Base-by-base conservation (phyloP, 371 early-diverging fungal genomes). In the Cokeromyces recurvatus region DNA sequence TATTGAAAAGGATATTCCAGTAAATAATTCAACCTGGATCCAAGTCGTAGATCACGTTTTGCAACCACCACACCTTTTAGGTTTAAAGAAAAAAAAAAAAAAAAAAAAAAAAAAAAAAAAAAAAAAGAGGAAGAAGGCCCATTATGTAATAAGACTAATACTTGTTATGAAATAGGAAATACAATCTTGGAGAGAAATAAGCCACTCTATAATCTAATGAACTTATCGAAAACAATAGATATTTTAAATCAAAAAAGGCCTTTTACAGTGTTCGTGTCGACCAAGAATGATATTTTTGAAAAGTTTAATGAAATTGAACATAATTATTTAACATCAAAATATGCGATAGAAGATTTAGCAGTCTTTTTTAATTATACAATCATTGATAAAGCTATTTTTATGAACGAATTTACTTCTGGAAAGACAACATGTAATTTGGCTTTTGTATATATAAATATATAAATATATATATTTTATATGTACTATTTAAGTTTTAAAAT, bases 211-310 rank as follows among this genome's bases (percentile, higher is more conserved):
- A 34, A 43, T 1, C 41, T 55, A 19, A 48, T 59, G 52, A 41
- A 48, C 32, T 41, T 32, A 4, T 37, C 51, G 7, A 51, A 46
- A 2, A 38, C 57, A 1, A 25, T 35, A 17, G 3, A 50, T 16
- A 12, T 68, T 7, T 43, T 70, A 29, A 42, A 48, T 12, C 21
- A 57, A 51, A 48, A 56, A 11, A 64, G 35, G n/a, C 74, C 74
- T 16, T 77, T 71, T 56, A 79, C 80, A 8, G 48, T 79, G 11
- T 77, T 79, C 41, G 49, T 68, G 8, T 46, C 62, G 16, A 67
- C 68, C 0, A 54, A 46, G 4, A 15, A 41, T 6, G 37, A 59
- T 12, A 58, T 66, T 1, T 38, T 76, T 21, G 52, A 57, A 22
- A 54, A 56, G 20, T 69, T 71, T 21, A 68, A 63, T 45, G 34